phyloP scores from a whole-genome alignment of 2,329 filamentous ascomycete genomes.

The Diaporthe sp. region DNA sequence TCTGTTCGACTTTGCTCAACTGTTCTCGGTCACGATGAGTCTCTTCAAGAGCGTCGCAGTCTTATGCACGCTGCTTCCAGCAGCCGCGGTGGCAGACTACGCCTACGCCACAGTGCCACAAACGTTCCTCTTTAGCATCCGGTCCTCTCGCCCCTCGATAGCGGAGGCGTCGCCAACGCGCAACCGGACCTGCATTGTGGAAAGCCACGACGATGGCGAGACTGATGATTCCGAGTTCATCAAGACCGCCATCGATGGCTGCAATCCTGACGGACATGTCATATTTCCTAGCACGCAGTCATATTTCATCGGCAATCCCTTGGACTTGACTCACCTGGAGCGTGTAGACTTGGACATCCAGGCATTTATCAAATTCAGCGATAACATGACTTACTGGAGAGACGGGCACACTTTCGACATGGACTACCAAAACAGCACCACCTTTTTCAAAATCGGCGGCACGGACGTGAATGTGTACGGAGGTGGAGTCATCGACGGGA shows the following conservation, averaged over 20 bases:
- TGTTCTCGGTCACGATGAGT: background rate
- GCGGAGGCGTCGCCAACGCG: slow-evolving; percentile 2
- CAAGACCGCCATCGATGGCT: slow-evolving; percentile 64
- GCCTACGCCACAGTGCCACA: slow-evolving; percentile 11
- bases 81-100: slow-evolving; percentile 3
- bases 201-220: slow-evolving; percentile 62
- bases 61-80: slow-evolving; percentile 4
- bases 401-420: slow-evolving; percentile 73
- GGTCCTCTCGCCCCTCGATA: slow-evolving; percentile 20
- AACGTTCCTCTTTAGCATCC: slow-evolving; percentile 22
- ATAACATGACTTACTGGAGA: slow-evolving; percentile 76
- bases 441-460: slow-evolving; percentile 77
- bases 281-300: slow-evolving; percentile 66
- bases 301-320: slow-evolving; percentile 73
- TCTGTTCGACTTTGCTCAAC: background rate
- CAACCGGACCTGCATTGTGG: slow-evolving; percentile 60
- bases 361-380: slow-evolving; percentile 68
- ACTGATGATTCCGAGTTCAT: slow-evolving; percentile 54
- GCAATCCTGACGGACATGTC: slow-evolving; percentile 73
- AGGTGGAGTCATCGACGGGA: slow-evolving; percentile 68
- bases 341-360: slow-evolving; percentile 66
- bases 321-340: slow-evolving; percentile 73
- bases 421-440: slow-evolving; percentile 74
- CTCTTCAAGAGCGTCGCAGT: background rate
- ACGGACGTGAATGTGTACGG: slow-evolving; percentile 77